Conservation (phyloP, 257 asterid species). For the Fraxinus anomala region DNA sequence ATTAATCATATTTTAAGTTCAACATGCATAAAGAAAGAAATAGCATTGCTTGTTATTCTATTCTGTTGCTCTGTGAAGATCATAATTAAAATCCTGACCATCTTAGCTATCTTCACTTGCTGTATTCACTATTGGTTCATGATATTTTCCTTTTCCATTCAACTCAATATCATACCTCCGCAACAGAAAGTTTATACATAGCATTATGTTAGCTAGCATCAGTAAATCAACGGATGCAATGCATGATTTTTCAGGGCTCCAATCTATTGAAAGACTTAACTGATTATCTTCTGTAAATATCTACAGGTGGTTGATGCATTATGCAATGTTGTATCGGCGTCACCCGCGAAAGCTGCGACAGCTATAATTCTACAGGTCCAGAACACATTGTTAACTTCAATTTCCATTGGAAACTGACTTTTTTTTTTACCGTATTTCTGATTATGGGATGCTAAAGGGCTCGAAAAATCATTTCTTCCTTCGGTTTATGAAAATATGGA, state of each 20-base stretch:
- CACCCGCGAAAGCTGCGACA: constrained; percentile 95
- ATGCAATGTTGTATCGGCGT: constrained; percentile 88
- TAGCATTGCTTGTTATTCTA: neutral
- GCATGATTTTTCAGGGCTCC: constrained; percentile 15
- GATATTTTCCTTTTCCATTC: neutral
- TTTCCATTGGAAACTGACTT: constrained; percentile 4
- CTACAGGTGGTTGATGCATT: constrained; percentile 93
- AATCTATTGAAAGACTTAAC: neutral
- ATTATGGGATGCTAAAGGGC: neutral
- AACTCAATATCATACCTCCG: neutral
- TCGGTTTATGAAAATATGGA: neutral
- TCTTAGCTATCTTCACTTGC: neutral
- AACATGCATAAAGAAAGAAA: neutral
- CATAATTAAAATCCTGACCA: neutral
- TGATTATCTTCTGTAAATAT: constrained; percentile 13
- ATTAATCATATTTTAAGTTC: neutral
- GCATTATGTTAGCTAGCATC: neutral
- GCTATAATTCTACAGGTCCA: constrained; percentile 98
- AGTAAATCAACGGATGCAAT: constrained; percentile 12
- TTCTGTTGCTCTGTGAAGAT: neutral
- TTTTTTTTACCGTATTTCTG: neutral
- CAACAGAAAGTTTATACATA: neutral
- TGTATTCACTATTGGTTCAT: neutral
- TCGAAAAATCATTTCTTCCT: neutral
- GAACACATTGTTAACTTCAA: constrained; percentile 18